These are phyloP conservation scores for Tolypocladium ophioglossoides DNA, from an alignment of 2,329 filamentous ascomycete genomes.

Conservation along the genomic window DNA sequence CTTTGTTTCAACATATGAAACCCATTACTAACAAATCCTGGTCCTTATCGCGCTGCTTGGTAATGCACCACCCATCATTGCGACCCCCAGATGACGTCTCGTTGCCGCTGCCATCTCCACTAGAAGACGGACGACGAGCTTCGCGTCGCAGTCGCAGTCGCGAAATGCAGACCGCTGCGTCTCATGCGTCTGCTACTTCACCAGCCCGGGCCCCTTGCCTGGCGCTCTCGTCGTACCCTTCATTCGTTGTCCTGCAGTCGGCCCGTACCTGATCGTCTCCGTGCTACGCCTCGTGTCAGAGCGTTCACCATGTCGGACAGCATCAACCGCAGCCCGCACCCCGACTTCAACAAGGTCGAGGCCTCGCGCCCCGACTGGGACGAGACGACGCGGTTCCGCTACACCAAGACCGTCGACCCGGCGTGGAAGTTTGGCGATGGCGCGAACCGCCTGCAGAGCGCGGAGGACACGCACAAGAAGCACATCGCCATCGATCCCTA, in stretches of 20 bases:
- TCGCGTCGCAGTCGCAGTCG: neutral
- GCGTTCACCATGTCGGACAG: conserved; percentile 12
- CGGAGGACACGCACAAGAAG: conserved; percentile 15
- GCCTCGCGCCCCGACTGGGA: conserved; percentile 53
- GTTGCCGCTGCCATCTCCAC: too few relatives aligned
- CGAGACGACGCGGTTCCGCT: conserved; percentile 33
- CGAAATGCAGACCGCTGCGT: too few relatives aligned
- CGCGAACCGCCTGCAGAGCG: conserved; percentile 39
- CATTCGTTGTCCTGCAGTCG: neutral
- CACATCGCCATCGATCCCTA: conserved; percentile 79
- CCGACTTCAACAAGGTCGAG: conserved; percentile 67
- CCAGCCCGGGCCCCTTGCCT: neutral
- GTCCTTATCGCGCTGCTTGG: too few relatives aligned
- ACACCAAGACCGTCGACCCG: conserved; percentile 54
- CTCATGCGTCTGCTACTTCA: neutral
- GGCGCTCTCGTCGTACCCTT: neutral
- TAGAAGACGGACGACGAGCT: too few relatives aligned
- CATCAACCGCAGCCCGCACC: conserved; percentile 54
- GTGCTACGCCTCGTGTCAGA: neutral
- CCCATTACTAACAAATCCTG: too few relatives aligned
- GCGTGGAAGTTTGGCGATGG: conserved; percentile 57
- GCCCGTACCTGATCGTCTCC: neutral
- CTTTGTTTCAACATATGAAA: too few relatives aligned
- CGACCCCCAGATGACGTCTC: neutral
- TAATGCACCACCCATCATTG: neutral